Percentiles rank a stretch among this genome's conserved stretches.
phyloP scores from a whole-genome alignment of 495 filamentous ascomycete species.

The Clohesyomyces aquaticus region DNA sequence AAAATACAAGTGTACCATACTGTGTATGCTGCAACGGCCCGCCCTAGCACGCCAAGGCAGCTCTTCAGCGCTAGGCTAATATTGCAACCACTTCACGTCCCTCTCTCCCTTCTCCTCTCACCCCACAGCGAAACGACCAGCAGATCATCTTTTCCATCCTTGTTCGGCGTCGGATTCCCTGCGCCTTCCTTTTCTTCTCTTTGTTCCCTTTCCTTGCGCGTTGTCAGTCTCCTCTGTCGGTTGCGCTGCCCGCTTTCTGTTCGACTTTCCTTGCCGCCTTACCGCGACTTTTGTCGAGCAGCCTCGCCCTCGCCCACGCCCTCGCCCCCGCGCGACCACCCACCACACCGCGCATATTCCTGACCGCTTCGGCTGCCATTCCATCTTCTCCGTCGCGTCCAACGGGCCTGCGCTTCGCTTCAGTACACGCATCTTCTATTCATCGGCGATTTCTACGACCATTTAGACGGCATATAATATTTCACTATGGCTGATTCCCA shows the following conservation, averaged over 20 bases:
- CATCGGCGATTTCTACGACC: conserved; percentile 13
- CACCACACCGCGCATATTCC: not conserved
- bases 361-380: not conserved
- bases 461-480: conserved; percentile 7
- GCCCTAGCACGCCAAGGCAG: conserved; percentile 15
- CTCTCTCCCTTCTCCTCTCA: conserved; percentile 24
- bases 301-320: conserved; percentile 2
- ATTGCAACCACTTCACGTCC: conserved; percentile 17
- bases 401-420: conserved; percentile 1
- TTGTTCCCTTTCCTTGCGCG: conserved; percentile 39
- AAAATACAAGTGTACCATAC: not conserved
- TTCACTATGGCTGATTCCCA: conserved; percentile 35
- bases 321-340: conserved; percentile 8
- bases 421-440: conserved; percentile 7
- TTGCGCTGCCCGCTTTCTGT: conserved; percentile 22
- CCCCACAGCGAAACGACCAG: conserved; percentile 33
- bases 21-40: conserved; percentile 22
- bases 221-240: conserved; percentile 24
- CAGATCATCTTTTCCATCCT: conserved; percentile 35
- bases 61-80: too few species aligned
- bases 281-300: not conserved
- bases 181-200: conserved; percentile 33
- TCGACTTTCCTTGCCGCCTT: conserved; percentile 22
- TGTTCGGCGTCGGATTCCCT: conserved; percentile 39
- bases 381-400: conserved; percentile 9